Evolutionary conservation across 768 basidiomycete species (phyloP), one percentile per base, ranked within the genome.

Genomic region (Xerocomellus chrysenteron): DNA sequence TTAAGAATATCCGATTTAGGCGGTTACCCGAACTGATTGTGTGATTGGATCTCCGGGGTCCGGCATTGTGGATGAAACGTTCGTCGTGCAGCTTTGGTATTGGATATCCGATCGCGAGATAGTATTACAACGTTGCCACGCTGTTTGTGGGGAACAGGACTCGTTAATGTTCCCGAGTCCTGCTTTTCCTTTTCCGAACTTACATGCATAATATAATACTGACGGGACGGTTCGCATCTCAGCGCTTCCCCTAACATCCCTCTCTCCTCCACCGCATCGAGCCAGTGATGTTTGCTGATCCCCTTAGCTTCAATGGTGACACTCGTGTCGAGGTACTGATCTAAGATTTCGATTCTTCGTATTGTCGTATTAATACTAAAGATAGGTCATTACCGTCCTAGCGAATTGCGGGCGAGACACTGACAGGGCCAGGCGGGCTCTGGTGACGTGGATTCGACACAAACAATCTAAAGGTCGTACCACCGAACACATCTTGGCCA

Each of bases 341-440:
- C 17, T 6, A 19, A 2, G 2, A 16, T 24, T 14, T 26, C 6
- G 1, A 5, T 6, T 26, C 12, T 48, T 24, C 24, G 11, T 39
- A 2, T 6, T 10, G 13, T 50, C 12, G 24, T 49, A 13, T 26
- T 56, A n/a, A 64, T 13, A 17, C 50, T 24, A 41, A 10, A 9
- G 28, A 61, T 37, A 71, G 70, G 70, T 71, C 54, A 64, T 73
- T 48, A 14, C 70, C 8, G 70, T 72, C 28, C 57, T 72, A n/a
- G 70, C 70, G 2, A 73, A 73, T 19, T 72, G 70, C 46, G 70
- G 70, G 8, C 57, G 59, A 33, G 72, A 72, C 52, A 68, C 60
- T 7, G 60, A 57, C 40, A 63, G 13, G 40, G 70, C 70, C 14
- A 62, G 63, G 41, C 62, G 63, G 13, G 70, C 70, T 19, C 49